Conservation (phyloP, 2,329 filamentous ascomycete species). For the Fusarium continuum region DNA sequence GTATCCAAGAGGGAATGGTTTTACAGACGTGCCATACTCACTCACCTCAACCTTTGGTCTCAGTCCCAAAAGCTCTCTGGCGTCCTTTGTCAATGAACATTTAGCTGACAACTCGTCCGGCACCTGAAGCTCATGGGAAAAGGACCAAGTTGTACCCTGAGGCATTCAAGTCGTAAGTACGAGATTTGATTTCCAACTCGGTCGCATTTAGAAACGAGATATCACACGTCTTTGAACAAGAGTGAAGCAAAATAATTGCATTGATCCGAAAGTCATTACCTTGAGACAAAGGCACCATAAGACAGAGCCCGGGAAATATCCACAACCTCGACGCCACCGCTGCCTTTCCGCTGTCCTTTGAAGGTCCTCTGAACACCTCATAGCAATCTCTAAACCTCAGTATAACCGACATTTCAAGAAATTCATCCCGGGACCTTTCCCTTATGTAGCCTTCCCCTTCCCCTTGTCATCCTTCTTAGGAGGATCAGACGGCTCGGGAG, state of each 20-base stretch:
- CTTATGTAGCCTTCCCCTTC: background rate
- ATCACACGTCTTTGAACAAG: background rate
- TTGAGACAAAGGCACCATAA: too few species aligned
- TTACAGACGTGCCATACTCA: background rate
- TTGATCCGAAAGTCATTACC: too few species aligned
- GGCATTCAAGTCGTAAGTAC: background rate
- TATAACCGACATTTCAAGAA: background rate
- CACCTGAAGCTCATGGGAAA: background rate
- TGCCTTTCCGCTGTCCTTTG: too few species aligned
- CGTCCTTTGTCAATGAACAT: constrained; percentile 1
- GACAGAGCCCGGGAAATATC: background rate
- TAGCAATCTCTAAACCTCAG: too few species aligned
- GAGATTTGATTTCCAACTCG: too few species aligned
- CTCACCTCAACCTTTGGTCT: background rate
- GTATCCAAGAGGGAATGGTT: background rate
- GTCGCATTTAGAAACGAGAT: too few species aligned
- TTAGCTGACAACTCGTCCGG: constrained; percentile 10
- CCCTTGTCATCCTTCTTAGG: background rate
- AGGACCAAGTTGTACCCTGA: constrained; percentile 19
- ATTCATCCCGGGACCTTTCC: too few species aligned
- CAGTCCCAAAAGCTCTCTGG: background rate
- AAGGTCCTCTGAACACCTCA: too few species aligned
- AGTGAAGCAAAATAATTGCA: too few species aligned
- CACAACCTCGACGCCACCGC: background rate
- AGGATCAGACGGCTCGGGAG: background rate